Percentiles rank a stretch among this genome's conserved stretches.
phyloP scores from a whole-genome alignment of 106 monocot genomes.

The Ottelia alismoides region DNA sequence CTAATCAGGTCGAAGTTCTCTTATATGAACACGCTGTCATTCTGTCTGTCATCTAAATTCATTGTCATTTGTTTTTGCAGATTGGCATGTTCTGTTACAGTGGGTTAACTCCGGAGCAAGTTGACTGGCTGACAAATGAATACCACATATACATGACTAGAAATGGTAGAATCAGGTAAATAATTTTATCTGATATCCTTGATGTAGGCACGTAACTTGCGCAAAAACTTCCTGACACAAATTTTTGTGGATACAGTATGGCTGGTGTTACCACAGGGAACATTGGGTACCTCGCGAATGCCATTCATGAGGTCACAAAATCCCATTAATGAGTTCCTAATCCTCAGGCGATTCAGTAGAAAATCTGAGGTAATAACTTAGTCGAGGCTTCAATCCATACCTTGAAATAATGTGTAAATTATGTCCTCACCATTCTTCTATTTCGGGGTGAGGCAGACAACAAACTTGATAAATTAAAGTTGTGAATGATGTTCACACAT shows the following conservation, averaged over 20 bases:
- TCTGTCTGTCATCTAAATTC: neutral
- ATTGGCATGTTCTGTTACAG: conserved; percentile 99
- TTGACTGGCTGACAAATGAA: conserved; percentile 82
- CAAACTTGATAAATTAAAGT: no score
- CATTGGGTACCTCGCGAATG: conserved; percentile 77
- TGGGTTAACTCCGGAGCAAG: conserved; percentile 91
- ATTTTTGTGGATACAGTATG: conserved; percentile 87
- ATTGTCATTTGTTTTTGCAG: conserved; percentile 19
- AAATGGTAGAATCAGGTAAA: conserved; percentile 92
- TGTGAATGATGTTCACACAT: no score
- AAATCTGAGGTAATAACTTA: neutral
- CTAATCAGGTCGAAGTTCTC: conserved; percentile 54
- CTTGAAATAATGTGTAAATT: neutral
- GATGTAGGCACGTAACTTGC: no score
- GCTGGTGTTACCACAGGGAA: conserved; percentile 91
- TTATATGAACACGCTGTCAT: neutral
- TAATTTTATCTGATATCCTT: no score
- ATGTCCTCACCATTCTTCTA: no score
- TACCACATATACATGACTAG: conserved; percentile 98
- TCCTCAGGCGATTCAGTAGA: neutral
- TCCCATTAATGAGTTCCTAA: conserved; percentile 11
- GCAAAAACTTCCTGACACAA: no score
- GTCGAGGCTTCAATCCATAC: neutral
- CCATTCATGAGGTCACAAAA: conserved; percentile 88
- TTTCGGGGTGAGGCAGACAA: no score